These are phyloP conservation scores for Quercus agrifolia DNA, from an alignment of 306 rosid species.

Conservation along the genomic window DNA sequence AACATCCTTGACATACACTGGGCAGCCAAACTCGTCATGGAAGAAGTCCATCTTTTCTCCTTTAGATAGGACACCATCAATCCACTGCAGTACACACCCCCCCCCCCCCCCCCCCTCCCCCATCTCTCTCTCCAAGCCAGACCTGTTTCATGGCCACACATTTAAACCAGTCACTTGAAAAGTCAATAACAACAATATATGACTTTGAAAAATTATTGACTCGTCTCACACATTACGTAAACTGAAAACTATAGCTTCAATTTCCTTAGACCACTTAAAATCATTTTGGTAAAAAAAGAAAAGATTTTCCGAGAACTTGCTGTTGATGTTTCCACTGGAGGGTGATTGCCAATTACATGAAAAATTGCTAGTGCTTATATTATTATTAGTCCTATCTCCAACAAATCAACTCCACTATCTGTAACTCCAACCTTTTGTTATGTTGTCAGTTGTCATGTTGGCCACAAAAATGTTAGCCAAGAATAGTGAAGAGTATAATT, in stretches of 20 bases:
- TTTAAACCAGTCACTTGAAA: not conserved
- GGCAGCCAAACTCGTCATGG: conserved; percentile 86
- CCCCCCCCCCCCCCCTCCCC: not conserved
- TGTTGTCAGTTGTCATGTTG: not conserved
- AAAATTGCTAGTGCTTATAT: not conserved
- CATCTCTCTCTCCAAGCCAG: too few species aligned
- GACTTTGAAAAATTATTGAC: not conserved
- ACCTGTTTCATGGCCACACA: not conserved
- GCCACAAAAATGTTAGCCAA: not conserved
- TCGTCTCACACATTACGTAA: not conserved
- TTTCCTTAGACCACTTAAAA: not conserved
- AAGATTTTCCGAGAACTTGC: not conserved
- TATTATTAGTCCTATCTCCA: not conserved
- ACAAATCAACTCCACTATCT: not conserved
- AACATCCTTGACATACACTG: conserved; percentile 79
- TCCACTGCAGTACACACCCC: conserved; percentile 53
- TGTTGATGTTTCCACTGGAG: not conserved
- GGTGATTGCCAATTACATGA: not conserved
- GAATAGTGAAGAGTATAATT: not conserved
- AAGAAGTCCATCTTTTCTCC: conserved; percentile 58
- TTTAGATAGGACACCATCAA: conserved; percentile 68
- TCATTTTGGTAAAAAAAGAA: not conserved
- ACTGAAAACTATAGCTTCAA: not conserved
- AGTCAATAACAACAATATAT: too few species aligned
- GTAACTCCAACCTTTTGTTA: not conserved